A percentile compares a stretch with the other conserved stretches of the same genome.
Evolutionary conservation across 192 early-diverging fungal genomes (phyloP).

Genomic region (Pilobolus umbonatus): DNA sequence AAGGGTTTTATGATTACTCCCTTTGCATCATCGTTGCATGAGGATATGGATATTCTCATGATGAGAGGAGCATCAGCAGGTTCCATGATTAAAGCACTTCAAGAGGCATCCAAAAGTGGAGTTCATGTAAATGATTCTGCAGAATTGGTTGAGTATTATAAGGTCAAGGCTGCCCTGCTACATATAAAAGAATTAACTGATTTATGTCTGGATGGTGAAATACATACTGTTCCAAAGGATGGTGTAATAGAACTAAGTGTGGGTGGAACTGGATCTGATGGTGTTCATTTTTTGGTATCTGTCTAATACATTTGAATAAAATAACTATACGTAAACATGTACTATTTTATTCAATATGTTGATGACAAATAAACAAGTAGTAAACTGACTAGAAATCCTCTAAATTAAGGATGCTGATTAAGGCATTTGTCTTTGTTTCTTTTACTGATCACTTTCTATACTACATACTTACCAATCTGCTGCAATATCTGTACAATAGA

Average conservation of each 20-base stretch:
- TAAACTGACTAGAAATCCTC: too few relatives aligned
- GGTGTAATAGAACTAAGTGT: slow-evolving; percentile 10
- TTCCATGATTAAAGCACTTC: slow-evolving; percentile 30
- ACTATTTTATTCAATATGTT: too few relatives aligned
- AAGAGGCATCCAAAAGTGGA: slow-evolving; percentile 31
- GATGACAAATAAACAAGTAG: too few relatives aligned
- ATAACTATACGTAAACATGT: too few relatives aligned
- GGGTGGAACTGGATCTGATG: too few relatives aligned
- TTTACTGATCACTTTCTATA: too few relatives aligned
- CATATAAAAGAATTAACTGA: slow-evolving; percentile 33
- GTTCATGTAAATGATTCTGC: slow-evolving; percentile 32
- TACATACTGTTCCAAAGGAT: slow-evolving; percentile 10
- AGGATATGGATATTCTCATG: slow-evolving; percentile 41
- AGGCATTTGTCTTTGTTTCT: too few relatives aligned
- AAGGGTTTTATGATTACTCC: slow-evolving; percentile 45
- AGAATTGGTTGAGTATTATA: slow-evolving; percentile 37
- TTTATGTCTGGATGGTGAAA: slow-evolving; percentile 47
- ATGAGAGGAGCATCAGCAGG: slow-evolving; percentile 32
- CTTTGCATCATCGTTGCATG: slow-evolving; percentile 34
- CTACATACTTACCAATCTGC: too few relatives aligned
- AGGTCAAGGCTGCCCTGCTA: slow-evolving; percentile 30
- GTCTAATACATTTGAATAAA: too few relatives aligned
- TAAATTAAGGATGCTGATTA: too few relatives aligned
- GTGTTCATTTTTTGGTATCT: too few relatives aligned
- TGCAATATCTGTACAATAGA: too few relatives aligned